Evolutionary conservation across 1,284 basidiomycete genomes (phyloP), one percentile per base, ranked within the genome.

Genomic region (Cutaneotrichosporon sp.): DNA sequence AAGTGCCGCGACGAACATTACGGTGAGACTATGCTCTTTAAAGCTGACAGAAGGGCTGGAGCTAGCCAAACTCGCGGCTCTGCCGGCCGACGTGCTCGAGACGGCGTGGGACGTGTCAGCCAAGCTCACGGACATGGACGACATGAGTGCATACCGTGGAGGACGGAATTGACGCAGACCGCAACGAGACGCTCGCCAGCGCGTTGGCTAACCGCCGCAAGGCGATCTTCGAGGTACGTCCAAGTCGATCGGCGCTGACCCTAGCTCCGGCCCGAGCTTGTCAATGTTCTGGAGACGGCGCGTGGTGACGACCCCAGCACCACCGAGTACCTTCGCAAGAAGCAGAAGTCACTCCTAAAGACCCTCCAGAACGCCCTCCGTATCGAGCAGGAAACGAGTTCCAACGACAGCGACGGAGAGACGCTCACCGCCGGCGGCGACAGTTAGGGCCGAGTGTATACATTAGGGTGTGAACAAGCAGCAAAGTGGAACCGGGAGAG

Each of bases 41-140:
- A 14, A 34, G 50, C 52, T 34, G 13, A 34, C 8, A 51, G 22
- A 63, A 89, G 92, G 93, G 2, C 82, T 97, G 11, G 90, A 94
- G 69, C 85, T 95, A 30, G 92, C 92, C 16, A 85, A 86, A 55
- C 84, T 94, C 1, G 92, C 91, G 0, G 89, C 92, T 73, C 82
- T 97, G 0, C 92, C 93, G 0, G 69, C 77, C 0, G 84, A 89
- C 53, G 86, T 92, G 8, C 75, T 92, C 55, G 68, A 71, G 1
- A 87, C 88, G 73, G 88, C 85, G 7, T 84, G 80, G 63, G 81
- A 86, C 62, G 85, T 92, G 0, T 85, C 91, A 1, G 81, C 81
- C 13, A 82, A 81, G 21, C 84, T 96, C 8, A 81, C 84, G 4
- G 84, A 84, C 21, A 76, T 89, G 16, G 87, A 91, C 62, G 82